Base-by-base conservation (phyloP, 129 eudicot genomes). In the Cynara cardunculus region DNA sequence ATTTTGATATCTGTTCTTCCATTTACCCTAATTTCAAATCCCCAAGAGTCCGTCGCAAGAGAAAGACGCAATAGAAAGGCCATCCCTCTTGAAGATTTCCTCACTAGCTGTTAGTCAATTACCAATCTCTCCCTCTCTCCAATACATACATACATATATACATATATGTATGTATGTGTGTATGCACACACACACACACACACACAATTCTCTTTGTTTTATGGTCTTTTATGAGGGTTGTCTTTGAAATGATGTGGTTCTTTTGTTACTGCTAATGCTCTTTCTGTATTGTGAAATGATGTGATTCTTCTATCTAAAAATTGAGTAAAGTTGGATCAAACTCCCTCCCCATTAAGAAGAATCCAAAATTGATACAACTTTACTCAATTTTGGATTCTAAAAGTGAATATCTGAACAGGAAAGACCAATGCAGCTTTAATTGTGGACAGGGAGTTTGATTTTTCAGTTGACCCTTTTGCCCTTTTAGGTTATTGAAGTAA, bases 71-170 rank as follows among this genome's bases (percentile, higher is more conserved):
- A 73, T 37, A 86, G 87, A 79, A 89, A 91, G 76, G 72, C 14
- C 11, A 93, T 96, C 87, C 98, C 99, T 71, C 89, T 88, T 77
- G 93, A 96, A 84, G 99, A 92, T 49, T 96, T 92, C 83, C 89
- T 76, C 77, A 91, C 97, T 7, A 65, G 75, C 88, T 31, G 98
- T 96, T 35, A 68, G 94, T 83, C 27, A 31, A 66, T 79, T 64
- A 28, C 53, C 65, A 56, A n/a, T 56, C 65, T 72, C 24, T n/a
- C 13, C 8, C 75, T 59, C n/a, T 71, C 7, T 7, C 62, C 18
- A 53, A 16, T 53, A 53, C 22, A 3, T 16, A 16, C 19, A 53
- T 53, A 53, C 7, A 39, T 39, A 10, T 11, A 39, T 39, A 10
- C 2, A 39, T 14, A 46, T 14, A 46, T 46, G 5, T 3, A 14